Evolutionary conservation across 139 green algal genomes (phyloP), one percentile per base, ranked within the genome.

Genomic region (Picocystis salinarum): DNA sequence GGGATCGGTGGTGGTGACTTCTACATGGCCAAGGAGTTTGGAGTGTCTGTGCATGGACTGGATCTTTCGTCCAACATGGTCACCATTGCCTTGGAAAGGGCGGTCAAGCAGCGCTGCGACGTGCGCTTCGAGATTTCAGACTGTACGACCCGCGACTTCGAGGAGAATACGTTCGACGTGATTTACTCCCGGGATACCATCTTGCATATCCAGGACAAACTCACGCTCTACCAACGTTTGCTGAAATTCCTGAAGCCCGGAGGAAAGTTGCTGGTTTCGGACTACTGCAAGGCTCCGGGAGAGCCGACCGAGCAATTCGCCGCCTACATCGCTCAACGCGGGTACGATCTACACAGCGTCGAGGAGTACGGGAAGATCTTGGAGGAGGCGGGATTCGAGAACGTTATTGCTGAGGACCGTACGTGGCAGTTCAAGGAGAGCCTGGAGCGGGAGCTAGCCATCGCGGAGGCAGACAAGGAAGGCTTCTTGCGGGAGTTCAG

Each of bases 31-130:
- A 39, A 68, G 10, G 46, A 46, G 13, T 75, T 61, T 33, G 67
- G 58, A 28, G 73, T 64, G 10, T 66, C 71, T 11, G 79, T 91
- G 1, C 70, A 80, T 25, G 78, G 69, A 28, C 66, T 91, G 11
- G 79, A 91, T 56, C 56, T 91, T 20, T 80, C 64, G 1, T 66
- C 83, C 15, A 91, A 90, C 54, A 80, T 79, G 64, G 52, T 91
- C 1, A 42, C 76, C 3, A 58, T 62, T 1, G 76, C 74, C 0
- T 46, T 82, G 9, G 71, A 84, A 40, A 52, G 64, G 15, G 64
- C 73, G 6, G 40, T 44, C 23, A 25, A 29, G 27, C 30, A 26
- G 22, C 11, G 15, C 40, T 13, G 17, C 40, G 26, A 34, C 0
- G 44, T 15, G 13, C 69, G 66, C 10, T 88, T 91, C 24, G 80